Conservation (phyloP, 1,284 basidiomycete genomes). For the Trichosporon asahii region DNA sequence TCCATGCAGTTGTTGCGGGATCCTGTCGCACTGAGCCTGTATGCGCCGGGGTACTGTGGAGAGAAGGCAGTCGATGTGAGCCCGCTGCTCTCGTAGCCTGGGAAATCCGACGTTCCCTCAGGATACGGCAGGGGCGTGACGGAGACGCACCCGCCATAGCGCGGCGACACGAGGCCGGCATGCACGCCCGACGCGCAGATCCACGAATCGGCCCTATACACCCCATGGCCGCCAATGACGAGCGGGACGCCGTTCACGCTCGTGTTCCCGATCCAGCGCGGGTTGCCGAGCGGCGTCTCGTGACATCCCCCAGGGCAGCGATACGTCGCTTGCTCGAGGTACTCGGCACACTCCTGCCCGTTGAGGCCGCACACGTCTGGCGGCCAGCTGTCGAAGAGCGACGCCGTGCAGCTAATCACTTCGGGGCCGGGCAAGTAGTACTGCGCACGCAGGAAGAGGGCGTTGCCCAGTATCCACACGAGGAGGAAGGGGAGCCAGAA, state of each 20-base stretch:
- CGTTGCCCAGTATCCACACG: conserved; percentile 35
- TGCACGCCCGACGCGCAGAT: conserved; percentile 44
- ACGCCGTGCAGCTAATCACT: conserved; percentile 34
- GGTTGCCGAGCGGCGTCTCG: conserved; percentile 38
- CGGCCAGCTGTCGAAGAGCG: conserved; percentile 43
- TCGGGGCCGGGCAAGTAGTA: conserved; percentile 35
- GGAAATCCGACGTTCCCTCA: conserved; percentile 20
- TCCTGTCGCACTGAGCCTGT: conserved; percentile 21
- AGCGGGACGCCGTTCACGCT: conserved; percentile 35
- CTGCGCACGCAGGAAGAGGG: conserved; percentile 41
- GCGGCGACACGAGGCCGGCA: conserved; percentile 30
- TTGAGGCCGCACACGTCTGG: conserved; percentile 43
- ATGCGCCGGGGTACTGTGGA: conserved; percentile 39
- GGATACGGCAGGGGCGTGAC: conserved; percentile 32
- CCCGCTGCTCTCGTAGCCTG: conserved; percentile 23
- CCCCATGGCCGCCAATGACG: conserved; percentile 39
- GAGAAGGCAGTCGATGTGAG: conserved; percentile 32
- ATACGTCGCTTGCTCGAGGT: conserved; percentile 26
- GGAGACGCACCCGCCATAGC: conserved; percentile 39
- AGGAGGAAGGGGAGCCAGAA: conserved; percentile 29
- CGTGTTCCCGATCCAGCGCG: conserved; percentile 39
- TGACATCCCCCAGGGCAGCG: conserved; percentile 45
- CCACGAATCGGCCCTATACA: conserved; percentile 48
- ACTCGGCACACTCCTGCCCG: conserved; percentile 30
- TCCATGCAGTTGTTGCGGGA: conserved; percentile 29